Base-by-base conservation (phyloP, 225 moss, liverwort and hornwort species). In the Polytrichum formosum region DNA sequence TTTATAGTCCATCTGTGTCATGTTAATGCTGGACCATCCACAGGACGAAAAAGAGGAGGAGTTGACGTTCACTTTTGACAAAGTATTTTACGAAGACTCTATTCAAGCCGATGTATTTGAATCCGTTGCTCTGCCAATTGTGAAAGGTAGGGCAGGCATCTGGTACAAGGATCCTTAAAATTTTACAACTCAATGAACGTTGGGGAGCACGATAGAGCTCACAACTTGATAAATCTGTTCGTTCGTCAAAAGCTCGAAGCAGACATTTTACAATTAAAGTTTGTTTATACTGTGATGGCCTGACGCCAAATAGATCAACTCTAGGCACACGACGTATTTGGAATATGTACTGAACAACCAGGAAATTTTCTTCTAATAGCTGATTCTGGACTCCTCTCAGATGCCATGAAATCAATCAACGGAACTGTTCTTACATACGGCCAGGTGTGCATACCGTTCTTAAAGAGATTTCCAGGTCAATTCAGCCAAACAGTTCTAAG, bases 391-490 rank as follows among this genome's bases (percentile, higher is more conserved):
- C 54, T 67, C 65, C 70, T 54, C 78, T 27, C 77, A 90, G 90
- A 87, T 55, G 90, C 82, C 8, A 87, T 90, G 87, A 80, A 84
- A 74, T 84, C 84, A 53, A 80, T 90, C 26, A 87, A 87, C 60
- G 81, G 83, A 75, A 87, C 84, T 18, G 74, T 87, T 67, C 70
- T 87, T 80, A 73, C 84, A 10, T 87, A 83, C 46, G 85, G 87
- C 16, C 79, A 87, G 82, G 82, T 87, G 70, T 5, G 73, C 55
- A 73, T 37, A 7, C 16, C 60, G 16, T 18, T 65, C 28, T 26
- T 26, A 26, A 28, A 13, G 46, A 46, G 13, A 46, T 46, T 4
- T 46, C 46, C 13, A 46, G 46, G 10, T 46, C 46, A 13, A 46
- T 46, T 46, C 46, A 46, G 46, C 13, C 37, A 58, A 58, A 58